Evolutionary conservation across 2,329 filamentous ascomycete genomes (phyloP).

Genomic region (Paracorniculantispora psalliotae): DNA sequence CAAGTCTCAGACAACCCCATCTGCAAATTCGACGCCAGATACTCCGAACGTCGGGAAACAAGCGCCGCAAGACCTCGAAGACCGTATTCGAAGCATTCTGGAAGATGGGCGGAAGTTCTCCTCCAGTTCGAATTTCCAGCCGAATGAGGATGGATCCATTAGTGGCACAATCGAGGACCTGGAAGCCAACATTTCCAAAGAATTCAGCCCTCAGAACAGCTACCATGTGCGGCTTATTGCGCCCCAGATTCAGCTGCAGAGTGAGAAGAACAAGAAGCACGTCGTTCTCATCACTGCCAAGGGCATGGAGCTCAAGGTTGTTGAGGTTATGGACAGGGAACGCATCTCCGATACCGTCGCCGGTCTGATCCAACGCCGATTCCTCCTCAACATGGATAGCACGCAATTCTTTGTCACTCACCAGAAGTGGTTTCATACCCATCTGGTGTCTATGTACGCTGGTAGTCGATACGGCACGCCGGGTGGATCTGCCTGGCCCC

Average conservation of each 20-base stretch:
- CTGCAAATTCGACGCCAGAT: constrained; percentile 31
- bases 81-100: constrained; percentile 80
- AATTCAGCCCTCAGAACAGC: constrained; percentile 86
- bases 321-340: constrained; percentile 97
- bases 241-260: constrained; percentile 95
- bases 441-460: constrained; percentile 86
- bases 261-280: constrained; percentile 94
- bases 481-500: constrained; percentile 84
- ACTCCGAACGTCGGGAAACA: constrained; percentile 48
- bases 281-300: constrained; percentile 96
- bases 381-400: constrained; percentile 93
- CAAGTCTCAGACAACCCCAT: constrained; percentile 25
- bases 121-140: constrained; percentile 25
- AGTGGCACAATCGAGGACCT: constrained; percentile 55
- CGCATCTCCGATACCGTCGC: constrained; percentile 88
- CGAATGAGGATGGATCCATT: constrained; percentile 27
- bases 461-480: constrained; percentile 88
- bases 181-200: constrained; percentile 72
- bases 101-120: constrained; percentile 81
- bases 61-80: constrained; percentile 63
- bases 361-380: constrained; percentile 89
- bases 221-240: constrained; percentile 95
- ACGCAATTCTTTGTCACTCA: constrained; percentile 97
- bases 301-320: constrained; percentile 95
- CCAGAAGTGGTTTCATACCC: constrained; percentile 80